Conservation (phyloP, 2,329 filamentous ascomycete genomes). For the Penicillium sp. region DNA sequence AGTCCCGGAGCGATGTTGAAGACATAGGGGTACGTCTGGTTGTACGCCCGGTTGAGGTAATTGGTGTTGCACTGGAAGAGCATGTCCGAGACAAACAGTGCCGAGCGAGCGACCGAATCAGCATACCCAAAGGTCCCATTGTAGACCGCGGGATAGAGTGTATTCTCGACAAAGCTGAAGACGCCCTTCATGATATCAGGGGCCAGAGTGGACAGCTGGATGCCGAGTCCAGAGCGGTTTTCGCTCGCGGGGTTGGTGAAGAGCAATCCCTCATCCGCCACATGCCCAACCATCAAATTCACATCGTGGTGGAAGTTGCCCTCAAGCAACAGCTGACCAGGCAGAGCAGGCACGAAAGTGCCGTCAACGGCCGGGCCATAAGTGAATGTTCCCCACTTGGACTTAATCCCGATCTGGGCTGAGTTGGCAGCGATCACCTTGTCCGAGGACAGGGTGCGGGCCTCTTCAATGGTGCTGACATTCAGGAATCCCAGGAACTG, state of each 20-base stretch:
- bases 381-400: conserved; percentile 45
- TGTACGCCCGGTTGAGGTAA: conserved; percentile 54
- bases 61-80: conserved; percentile 56
- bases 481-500: conserved; percentile 45
- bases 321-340: conserved; percentile 47
- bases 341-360: conserved; percentile 50
- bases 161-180: conserved; percentile 47
- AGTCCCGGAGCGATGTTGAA: conserved; percentile 56
- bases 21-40: conserved; percentile 55
- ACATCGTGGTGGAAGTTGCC: conserved; percentile 49
- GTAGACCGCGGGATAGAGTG: conserved; percentile 55
- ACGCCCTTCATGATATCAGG: conserved; percentile 26
- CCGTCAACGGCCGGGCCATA: conserved; percentile 53
- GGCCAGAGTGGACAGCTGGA: conserved; percentile 21
- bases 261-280: conserved; percentile 44
- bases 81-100: conserved; percentile 46
- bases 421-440: conserved; percentile 48
- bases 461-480: conserved; percentile 48
- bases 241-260: conserved; percentile 41
- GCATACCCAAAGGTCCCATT: conserved; percentile 51
- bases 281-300: conserved; percentile 49
- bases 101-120: conserved; percentile 44
- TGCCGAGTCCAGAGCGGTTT: conserved; percentile 24
- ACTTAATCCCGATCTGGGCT: conserved; percentile 39
- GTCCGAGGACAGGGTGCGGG: conserved; percentile 42